These are phyloP conservation scores for Chaetoceros muelleri DNA, from an alignment of 108 stramenopile genomes.

Conservation along the genomic window DNA sequence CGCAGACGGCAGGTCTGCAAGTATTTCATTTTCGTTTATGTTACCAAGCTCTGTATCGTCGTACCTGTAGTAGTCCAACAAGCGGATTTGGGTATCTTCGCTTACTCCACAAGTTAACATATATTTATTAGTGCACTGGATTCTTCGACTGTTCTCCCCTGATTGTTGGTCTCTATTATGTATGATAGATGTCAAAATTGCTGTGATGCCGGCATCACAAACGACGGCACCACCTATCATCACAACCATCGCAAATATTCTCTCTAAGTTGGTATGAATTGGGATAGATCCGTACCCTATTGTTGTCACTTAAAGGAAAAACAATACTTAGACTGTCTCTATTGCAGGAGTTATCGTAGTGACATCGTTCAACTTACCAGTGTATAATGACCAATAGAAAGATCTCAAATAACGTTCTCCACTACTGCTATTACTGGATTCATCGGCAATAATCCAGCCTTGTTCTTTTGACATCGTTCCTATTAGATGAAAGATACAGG, in stretches of 20 bases:
- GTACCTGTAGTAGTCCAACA: constrained; percentile 30
- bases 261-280: constrained; percentile 28
- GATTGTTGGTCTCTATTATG: constrained; percentile 37
- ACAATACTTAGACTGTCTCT: neutral
- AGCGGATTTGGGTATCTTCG: constrained; percentile 7
- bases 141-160: constrained; percentile 27
- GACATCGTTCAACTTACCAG: neutral
- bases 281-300: constrained; percentile 44
- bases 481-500: constrained; percentile 27
- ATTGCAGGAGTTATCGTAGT: neutral
- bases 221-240: constrained; percentile 51
- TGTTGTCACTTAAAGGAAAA: constrained; percentile 22
- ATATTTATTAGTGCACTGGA: constrained; percentile 32
- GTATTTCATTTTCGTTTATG: constrained; percentile 22
- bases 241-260: constrained; percentile 33
- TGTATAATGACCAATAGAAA: constrained; percentile 42
- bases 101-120: constrained; percentile 17
- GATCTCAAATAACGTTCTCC: constrained; percentile 24
- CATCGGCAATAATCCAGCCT: constrained; percentile 21
- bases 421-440: constrained; percentile 6
- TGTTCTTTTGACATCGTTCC: constrained; percentile 8
- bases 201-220: constrained; percentile 52
- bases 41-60: constrained; percentile 29
- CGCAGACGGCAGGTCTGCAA: constrained; percentile 20
- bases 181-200: constrained; percentile 35